phyloP scores from a whole-genome alignment of 192 early-diverging fungal genomes.

The Linnemannia elongata region DNA sequence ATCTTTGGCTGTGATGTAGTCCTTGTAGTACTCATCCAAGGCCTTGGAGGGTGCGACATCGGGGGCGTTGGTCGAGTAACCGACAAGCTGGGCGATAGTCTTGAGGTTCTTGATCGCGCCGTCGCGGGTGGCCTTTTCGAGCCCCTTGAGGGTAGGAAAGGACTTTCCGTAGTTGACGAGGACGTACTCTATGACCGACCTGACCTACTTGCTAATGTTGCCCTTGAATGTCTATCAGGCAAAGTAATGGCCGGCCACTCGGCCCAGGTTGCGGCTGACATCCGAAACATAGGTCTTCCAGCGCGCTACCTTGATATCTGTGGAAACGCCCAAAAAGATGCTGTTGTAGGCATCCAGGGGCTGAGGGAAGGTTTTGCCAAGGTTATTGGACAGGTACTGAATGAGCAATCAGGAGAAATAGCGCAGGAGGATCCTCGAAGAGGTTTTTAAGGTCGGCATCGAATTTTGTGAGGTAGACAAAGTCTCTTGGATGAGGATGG shows the following conservation, averaged over 20 bases:
- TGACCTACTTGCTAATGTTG: conserved; percentile 35
- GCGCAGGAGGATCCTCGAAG: no score
- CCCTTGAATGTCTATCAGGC: conserved; percentile 52
- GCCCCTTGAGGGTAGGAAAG: conserved; percentile 57
- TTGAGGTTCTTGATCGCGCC: conserved; percentile 60
- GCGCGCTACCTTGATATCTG: no score
- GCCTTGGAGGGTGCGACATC: conserved; percentile 56
- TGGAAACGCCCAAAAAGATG: no score
- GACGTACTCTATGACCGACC: conserved; percentile 56
- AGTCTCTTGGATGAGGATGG: no score
- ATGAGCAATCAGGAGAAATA: no score
- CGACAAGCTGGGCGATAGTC: no score
- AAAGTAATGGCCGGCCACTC: conserved; percentile 61
- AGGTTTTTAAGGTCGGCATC: no score
- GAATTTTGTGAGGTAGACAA: no score
- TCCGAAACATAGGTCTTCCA: no score
- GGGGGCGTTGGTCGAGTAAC: conserved; percentile 56
- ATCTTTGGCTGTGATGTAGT: conserved; percentile 36
- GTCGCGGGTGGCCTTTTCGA: conserved; percentile 59
- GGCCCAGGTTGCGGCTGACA: conserved; percentile 43
- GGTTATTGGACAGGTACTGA: no score
- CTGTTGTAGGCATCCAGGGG: no score
- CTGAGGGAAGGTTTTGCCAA: no score
- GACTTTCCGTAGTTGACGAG: conserved; percentile 47
- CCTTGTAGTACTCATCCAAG: conserved; percentile 59